phyloP scores from a whole-genome alignment of 1,139 yeast species.

The Pichia sp. region DNA sequence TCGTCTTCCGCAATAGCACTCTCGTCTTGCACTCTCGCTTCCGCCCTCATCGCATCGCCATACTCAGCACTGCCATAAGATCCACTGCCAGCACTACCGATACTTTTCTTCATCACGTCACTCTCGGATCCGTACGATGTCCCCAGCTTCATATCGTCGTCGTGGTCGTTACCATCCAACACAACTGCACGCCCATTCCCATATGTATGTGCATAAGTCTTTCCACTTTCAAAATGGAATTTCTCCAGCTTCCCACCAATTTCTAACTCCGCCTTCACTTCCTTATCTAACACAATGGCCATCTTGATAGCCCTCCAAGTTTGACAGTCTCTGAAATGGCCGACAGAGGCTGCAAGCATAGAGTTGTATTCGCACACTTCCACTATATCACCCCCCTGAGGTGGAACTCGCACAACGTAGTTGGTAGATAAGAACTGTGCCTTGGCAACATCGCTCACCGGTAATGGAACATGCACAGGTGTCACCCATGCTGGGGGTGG shows the following conservation, averaged over 20 bases:
- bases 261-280: slow-evolving; percentile 3
- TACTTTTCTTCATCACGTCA: slow-evolving; percentile 3
- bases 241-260: slow-evolving; percentile 6
- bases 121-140: slow-evolving; percentile 21
- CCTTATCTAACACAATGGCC: slow-evolving; percentile 40
- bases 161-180: too few relatives aligned
- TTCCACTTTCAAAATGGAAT: slow-evolving; percentile 5
- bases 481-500: slow-evolving; percentile 38
- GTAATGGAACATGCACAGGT: slow-evolving; percentile 38
- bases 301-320: slow-evolving; percentile 63
- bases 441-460: slow-evolving; percentile 35
- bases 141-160: too few relatives aligned
- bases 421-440: slow-evolving; percentile 38
- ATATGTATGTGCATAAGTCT: slow-evolving; percentile 6
- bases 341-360: slow-evolving; percentile 47
- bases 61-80: not conserved
- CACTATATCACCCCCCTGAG: slow-evolving; percentile 42
- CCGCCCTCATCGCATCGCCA: too few relatives aligned
- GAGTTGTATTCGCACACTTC: slow-evolving; percentile 59
- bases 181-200: too few relatives aligned
- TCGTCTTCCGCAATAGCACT: slow-evolving; percentile 29
- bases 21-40: slow-evolving; percentile 20
- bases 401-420: slow-evolving; percentile 40
- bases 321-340: slow-evolving; percentile 52
- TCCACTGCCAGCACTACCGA: slow-evolving; percentile 11